Conservation (phyloP, 2,329 filamentous ascomycete genomes). For the Periconia macrospinosa region DNA sequence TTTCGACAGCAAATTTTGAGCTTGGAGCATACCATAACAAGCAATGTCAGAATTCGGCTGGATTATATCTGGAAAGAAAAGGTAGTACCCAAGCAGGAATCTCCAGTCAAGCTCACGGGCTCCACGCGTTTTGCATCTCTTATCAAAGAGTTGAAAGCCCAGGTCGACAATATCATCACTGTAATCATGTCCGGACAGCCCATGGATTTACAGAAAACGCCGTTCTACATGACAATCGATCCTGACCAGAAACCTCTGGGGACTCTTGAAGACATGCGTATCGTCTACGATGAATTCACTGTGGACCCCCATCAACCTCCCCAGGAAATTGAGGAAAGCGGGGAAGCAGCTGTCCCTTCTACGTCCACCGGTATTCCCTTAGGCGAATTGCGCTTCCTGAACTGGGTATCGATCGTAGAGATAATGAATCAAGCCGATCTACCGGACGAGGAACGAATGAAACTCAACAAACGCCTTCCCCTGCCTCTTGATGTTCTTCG, state of each 20-base stretch:
- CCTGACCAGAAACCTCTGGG: slow-evolving; percentile 23
- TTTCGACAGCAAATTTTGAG: slow-evolving; percentile 27
- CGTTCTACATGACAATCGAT: slow-evolving; percentile 42
- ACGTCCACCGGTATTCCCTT: slow-evolving; percentile 46
- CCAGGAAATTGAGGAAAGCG: slow-evolving; percentile 7
- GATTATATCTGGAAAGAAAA: neutral
- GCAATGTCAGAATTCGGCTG: neutral
- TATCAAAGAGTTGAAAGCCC: slow-evolving; percentile 22
- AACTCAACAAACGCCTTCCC: neutral
- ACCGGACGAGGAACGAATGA: slow-evolving; percentile 9
- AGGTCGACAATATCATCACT: slow-evolving; percentile 30
- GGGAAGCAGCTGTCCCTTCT: slow-evolving; percentile 7
- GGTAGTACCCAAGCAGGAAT: neutral
- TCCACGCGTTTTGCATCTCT: slow-evolving; percentile 3
- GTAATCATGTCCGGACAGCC: slow-evolving; percentile 36
- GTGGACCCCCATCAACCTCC: slow-evolving; percentile 42
- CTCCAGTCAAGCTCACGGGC: neutral
- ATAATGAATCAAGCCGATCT: slow-evolving; percentile 45
- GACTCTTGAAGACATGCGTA: slow-evolving; percentile 32
- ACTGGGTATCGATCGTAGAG: slow-evolving; percentile 53
- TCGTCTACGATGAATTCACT: slow-evolving; percentile 50
- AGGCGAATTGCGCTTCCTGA: slow-evolving; percentile 51
- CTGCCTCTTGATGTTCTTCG: too few species aligned
- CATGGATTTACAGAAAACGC: slow-evolving; percentile 38
- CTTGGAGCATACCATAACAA: slow-evolving; percentile 27